These are phyloP conservation scores for Russula dissimulans DNA, from an alignment of 768 basidiomycete genomes.

Conservation along the genomic window DNA sequence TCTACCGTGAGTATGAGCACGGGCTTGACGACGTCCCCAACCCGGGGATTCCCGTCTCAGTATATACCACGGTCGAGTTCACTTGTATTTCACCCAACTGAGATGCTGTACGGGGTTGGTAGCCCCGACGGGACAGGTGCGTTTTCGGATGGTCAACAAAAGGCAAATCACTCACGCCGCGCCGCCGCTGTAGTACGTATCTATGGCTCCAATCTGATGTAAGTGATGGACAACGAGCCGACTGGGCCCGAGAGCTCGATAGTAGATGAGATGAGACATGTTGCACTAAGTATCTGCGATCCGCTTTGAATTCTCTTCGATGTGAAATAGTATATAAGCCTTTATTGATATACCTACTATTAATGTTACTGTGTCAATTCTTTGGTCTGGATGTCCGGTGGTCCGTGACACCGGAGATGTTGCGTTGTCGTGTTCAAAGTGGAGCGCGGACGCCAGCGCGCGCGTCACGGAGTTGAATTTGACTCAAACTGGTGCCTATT, in stretches of 20 bases:
- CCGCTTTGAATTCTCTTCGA: not conserved
- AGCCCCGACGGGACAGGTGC: slow-evolving; percentile 54
- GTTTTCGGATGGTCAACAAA: slow-evolving; percentile 8
- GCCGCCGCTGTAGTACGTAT: slow-evolving; percentile 12
- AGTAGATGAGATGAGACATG: not conserved
- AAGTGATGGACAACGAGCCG: not conserved
- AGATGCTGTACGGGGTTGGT: slow-evolving; percentile 75
- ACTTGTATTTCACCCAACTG: slow-evolving; percentile 73
- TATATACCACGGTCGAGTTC: slow-evolving; percentile 56
- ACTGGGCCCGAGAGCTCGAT: not conserved
- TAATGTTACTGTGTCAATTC: not conserved
- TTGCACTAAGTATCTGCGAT: slow-evolving; percentile 2
- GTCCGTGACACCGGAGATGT: not conserved
- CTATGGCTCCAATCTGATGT: slow-evolving; percentile 18
- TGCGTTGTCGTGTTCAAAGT: not conserved
- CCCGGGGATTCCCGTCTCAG: slow-evolving; percentile 45
- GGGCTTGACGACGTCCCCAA: slow-evolving; percentile 45
- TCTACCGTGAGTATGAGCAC: slow-evolving; percentile 44
- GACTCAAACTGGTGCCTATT: not conserved
- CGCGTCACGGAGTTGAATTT: slow-evolving; percentile 8
- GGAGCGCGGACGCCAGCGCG: not conserved
- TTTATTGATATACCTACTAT: slow-evolving; percentile 3
- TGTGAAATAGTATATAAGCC: not conserved
- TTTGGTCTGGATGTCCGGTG: not conserved
- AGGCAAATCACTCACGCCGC: not conserved